Evolutionary conservation across 768 basidiomycete genomes (phyloP), one percentile per base, ranked within the genome.

Genomic region (Psilocybe cyanescens): DNA sequence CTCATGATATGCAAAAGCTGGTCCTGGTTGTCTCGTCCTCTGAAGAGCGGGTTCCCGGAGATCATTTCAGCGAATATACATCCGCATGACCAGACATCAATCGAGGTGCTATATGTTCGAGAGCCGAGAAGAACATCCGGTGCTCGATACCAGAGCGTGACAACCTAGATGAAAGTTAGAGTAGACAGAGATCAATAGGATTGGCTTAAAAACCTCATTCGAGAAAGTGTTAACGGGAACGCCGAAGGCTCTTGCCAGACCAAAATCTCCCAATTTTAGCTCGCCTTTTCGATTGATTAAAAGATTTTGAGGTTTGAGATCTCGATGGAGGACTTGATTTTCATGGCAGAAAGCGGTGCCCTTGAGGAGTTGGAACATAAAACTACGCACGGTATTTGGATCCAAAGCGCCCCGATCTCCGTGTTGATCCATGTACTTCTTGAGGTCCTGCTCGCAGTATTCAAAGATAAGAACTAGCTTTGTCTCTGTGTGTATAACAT

Each of bases 1-100:
- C 95, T 86, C 89, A 99, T 96, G 71, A 99, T 99, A 69, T 97
- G 95, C 48, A 95, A 82, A n/a, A 99, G 81, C 72, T 99, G 97
- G 74, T 99, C 97, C 66, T 95, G 91, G 70, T 98, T 98, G 74
- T 99, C 97, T 64, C 97, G 82, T 19, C 97, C 97, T 65, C 97
- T 84, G 83, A 99, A 99, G 30, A 99, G 84, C 29, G 97, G 97
- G 4, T 95, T 91, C 1, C 97, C 97, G 17, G 93, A 90, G 61
- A 99, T 99, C 97, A 99, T 99, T 77, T 99, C 97, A 17, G 97
- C 97, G 73, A 99, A 97, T 71, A 99, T 99, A 73, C 97, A 99
- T 8, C 97, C 97, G 59, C 95, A 97, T 12, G 94, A 95, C 97
- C 97, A 99, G 53, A 99, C 92, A 73, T 99, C 97, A 68, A 99